These are phyloP conservation scores for Eleusine coracana DNA, from an alignment of 176 grass and related monocot species.

Conservation along the genomic window DNA sequence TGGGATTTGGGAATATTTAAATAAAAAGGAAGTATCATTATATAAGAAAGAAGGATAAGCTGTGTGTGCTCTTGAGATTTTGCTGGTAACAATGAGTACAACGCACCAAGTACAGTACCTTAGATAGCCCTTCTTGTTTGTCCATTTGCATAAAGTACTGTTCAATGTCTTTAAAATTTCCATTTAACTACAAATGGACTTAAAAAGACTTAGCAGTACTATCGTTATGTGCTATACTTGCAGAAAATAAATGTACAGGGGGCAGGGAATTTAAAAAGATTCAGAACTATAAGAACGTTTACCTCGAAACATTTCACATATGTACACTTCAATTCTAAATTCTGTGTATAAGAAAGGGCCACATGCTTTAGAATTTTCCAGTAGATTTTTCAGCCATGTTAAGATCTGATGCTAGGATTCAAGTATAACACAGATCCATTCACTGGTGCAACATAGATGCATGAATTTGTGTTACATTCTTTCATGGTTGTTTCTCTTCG, in stretches of 20 bases:
- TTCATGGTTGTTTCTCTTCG: background rate
- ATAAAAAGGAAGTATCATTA: no score
- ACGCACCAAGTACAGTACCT: no score
- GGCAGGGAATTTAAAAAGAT: background rate
- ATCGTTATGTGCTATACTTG: background rate
- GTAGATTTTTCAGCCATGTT: background rate
- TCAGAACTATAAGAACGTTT: background rate
- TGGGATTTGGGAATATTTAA: no score
- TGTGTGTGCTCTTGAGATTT: no score
- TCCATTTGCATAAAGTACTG: background rate
- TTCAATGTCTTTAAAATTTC: background rate
- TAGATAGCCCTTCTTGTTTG: background rate
- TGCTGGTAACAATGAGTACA: no score
- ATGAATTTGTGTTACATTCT: background rate
- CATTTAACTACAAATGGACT: background rate
- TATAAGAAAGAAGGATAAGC: no score
- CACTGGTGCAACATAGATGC: background rate
- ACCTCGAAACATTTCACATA: background rate
- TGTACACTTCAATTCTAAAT: background rate
- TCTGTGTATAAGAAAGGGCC: background rate
- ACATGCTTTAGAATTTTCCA: background rate
- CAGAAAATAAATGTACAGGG: background rate
- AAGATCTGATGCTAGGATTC: background rate
- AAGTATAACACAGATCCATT: constrained; percentile 1
- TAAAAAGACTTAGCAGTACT: background rate